Conservation (phyloP, 2,329 filamentous ascomycete genomes). For the Ascochyta koolunga region DNA sequence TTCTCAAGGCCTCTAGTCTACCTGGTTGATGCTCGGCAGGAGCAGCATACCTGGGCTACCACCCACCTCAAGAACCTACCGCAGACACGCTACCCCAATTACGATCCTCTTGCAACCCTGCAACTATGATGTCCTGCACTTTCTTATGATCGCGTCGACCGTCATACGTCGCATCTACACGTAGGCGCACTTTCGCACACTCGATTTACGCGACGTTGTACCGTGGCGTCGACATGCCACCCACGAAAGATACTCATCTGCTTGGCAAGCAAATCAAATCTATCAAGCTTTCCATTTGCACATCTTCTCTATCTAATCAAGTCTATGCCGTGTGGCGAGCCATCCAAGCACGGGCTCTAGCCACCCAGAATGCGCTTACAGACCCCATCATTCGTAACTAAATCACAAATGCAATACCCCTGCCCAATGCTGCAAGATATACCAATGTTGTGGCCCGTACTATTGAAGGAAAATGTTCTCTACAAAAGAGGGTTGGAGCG, state of each 20-base stretch:
- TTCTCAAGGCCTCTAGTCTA: constrained; percentile 44
- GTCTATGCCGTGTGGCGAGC: constrained; percentile 31
- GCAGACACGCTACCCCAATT: background rate
- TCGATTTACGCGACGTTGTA: background rate
- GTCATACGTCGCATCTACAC: background rate
- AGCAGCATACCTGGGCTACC: constrained; percentile 28
- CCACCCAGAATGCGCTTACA: constrained; percentile 13
- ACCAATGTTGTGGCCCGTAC: background rate
- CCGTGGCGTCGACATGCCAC: background rate
- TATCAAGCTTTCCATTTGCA: constrained; percentile 6
- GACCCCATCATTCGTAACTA: background rate
- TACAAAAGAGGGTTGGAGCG: constrained; percentile 68
- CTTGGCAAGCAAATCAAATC: background rate
- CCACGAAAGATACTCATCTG: constrained; percentile 1
- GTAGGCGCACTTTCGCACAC: background rate
- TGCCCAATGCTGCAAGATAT: constrained; percentile 16
- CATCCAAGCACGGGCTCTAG: constrained; percentile 22
- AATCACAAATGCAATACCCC: constrained; percentile 15
- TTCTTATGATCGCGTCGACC: background rate
- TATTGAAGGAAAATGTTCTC: constrained; percentile 13
- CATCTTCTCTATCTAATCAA: constrained; percentile 15
- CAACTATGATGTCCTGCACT: background rate
- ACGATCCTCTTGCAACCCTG: background rate
- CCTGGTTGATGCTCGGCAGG: constrained; percentile 38
- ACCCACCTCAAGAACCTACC: background rate